Evolutionary conservation across 352 stramenopile species (phyloP).

Genomic region (Phytophthora podocarpi): DNA sequence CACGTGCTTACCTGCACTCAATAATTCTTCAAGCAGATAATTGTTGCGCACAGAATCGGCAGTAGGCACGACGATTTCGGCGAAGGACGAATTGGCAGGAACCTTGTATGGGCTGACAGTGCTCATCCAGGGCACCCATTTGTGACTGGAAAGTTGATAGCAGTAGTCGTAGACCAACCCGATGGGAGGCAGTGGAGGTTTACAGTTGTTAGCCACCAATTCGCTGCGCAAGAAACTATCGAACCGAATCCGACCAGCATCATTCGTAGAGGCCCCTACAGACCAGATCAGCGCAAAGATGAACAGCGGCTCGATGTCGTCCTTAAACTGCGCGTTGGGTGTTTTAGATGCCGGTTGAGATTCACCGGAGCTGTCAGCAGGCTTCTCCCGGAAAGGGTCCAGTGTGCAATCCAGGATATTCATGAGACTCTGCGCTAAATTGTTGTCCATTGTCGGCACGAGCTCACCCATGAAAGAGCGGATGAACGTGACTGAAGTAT

Average conservation of each 20-base stretch:
- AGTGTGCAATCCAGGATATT: slow-evolving; percentile 93
- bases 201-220: slow-evolving; percentile 74
- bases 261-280: slow-evolving; percentile 90
- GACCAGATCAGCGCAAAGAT: slow-evolving; percentile 95
- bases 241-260: slow-evolving; percentile 83
- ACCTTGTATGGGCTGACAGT: slow-evolving; percentile 88
- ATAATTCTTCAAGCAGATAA: slow-evolving; percentile 88
- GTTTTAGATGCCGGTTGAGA: slow-evolving; percentile 43
- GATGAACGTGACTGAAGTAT: slow-evolving; percentile 87
- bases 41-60: slow-evolving; percentile 94
- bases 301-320: slow-evolving; percentile 88
- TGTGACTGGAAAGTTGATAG: slow-evolving; percentile 87
- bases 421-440: slow-evolving; percentile 91
- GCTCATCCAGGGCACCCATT: slow-evolving; percentile 95
- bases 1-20: slow-evolving; percentile 90
- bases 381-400: slow-evolving; percentile 67
- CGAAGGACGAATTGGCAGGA: slow-evolving; percentile 72
- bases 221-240: slow-evolving; percentile 90
- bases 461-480: slow-evolving; percentile 88
- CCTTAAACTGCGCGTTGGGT: slow-evolving; percentile 66
- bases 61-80: slow-evolving; percentile 94
- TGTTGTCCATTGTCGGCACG: slow-evolving; percentile 94
- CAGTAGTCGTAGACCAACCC: slow-evolving; percentile 92
- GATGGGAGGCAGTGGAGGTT: slow-evolving; percentile 54
- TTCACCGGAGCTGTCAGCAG: slow-evolving; percentile 46